Percentiles rank a stretch among this genome's conserved stretches.
Conservation (phyloP, 169 alveolate species). For the Hammondia hammondi region DNA sequence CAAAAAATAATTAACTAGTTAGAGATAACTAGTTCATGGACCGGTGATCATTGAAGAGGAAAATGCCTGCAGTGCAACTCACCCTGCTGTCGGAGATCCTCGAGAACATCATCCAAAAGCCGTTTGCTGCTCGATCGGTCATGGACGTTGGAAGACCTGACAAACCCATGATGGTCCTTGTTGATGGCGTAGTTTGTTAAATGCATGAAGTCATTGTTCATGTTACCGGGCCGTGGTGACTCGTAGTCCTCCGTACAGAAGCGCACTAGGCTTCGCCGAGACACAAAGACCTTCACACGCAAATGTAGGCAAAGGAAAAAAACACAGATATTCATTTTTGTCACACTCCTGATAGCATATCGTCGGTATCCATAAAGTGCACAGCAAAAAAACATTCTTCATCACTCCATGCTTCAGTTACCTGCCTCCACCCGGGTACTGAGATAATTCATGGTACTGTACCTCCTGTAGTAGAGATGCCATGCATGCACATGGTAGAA, state of each 20-base stretch:
- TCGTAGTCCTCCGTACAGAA: constrained; percentile 87
- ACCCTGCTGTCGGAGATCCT: constrained; percentile 55
- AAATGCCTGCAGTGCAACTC: neutral
- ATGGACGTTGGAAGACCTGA: constrained; percentile 78
- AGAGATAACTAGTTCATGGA: too few species aligned
- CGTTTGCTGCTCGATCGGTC: constrained; percentile 85
- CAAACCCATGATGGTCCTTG: constrained; percentile 80
- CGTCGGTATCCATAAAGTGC: neutral
- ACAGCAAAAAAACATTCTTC: neutral
- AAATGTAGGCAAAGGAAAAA: constrained; percentile 34
- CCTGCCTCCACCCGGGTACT: too few species aligned
- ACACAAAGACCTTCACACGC: constrained; percentile 83
- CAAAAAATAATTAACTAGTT: too few species aligned
- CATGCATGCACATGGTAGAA: too few species aligned
- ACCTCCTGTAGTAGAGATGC: too few species aligned
- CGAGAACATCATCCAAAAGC: constrained; percentile 76
- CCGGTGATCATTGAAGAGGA: too few species aligned
- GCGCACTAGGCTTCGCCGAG: constrained; percentile 89
- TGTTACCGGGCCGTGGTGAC: constrained; percentile 78
- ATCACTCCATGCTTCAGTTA: too few species aligned
- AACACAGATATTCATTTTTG: too few species aligned
- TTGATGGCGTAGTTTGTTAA: constrained; percentile 91
- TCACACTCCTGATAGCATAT: neutral
- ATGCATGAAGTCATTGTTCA: constrained; percentile 84
- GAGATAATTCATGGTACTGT: too few species aligned